Evolutionary conservation across 768 basidiomycete species (phyloP).

Genomic region (Mycena pura): DNA sequence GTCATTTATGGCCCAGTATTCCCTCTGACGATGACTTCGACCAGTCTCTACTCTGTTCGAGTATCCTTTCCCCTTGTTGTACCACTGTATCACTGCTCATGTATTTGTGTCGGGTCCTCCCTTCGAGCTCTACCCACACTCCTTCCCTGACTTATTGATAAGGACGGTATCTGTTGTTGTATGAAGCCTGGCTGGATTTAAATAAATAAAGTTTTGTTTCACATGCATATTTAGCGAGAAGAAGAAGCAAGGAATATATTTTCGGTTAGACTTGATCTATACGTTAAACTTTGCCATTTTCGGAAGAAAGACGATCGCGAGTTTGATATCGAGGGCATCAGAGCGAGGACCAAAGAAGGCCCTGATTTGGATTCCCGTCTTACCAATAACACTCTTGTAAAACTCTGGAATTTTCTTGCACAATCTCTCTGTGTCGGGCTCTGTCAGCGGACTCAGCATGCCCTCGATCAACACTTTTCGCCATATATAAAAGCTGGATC

Average conservation of each 20-base stretch:
- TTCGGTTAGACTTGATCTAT: no score
- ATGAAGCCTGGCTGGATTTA: no score
- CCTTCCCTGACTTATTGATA: not conserved
- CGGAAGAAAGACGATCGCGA: no score
- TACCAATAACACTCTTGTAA: not conserved
- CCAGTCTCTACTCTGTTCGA: not conserved
- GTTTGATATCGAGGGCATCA: no score
- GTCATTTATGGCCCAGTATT: conserved; percentile 24
- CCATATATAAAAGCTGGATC: conserved; percentile 4
- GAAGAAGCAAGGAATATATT: not conserved
- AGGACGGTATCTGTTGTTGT: no score
- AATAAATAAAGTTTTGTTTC: no score
- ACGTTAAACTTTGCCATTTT: no score
- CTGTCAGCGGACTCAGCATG: conserved; percentile 14
- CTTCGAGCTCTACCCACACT: not conserved
- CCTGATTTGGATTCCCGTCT: not conserved
- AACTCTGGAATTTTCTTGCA: conserved; percentile 15
- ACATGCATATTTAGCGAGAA: no score
- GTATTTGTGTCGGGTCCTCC: not conserved
- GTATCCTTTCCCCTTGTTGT: no score
- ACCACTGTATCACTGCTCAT: conserved; percentile 20
- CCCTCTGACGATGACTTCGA: conserved; percentile 1
- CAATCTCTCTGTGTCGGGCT: conserved; percentile 13
- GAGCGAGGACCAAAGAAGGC: not conserved
- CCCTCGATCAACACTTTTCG: conserved; percentile 4